Base-by-base conservation (phyloP, 1,284 basidiomycete genomes). In the Ustilago cynodontis region DNA sequence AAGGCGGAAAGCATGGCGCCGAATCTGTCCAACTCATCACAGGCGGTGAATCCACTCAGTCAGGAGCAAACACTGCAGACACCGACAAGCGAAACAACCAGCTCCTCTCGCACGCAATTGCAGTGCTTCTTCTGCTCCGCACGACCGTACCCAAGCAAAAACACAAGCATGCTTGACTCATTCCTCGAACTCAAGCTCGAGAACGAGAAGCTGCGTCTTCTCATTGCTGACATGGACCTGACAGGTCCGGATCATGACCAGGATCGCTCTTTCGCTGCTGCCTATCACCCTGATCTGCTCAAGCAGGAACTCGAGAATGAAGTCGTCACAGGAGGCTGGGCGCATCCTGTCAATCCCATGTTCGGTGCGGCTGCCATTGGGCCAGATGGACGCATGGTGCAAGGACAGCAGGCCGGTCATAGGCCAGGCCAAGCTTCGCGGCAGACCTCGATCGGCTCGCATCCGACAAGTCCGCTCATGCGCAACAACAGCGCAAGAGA, bases 101-200 rank as follows among this genome's bases (percentile, higher is more conserved):
- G 59, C 55, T 55, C 31, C 8, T 39, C 52, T 4, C 74, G 74
- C 37, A 18, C 59, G 28, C 65, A 68, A n/a, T 49, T 76, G 33
- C 79, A 80, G 26, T 81, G 78, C 71, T 81, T 82, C 65, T 83
- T 83, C 60, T 82, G 80, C 59, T 79, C 80, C 7, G 71, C 73
- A 26, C 60, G 82, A 11, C 74, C 80, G 14, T 82, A 82, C 39
- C 82, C 82, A 14, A 76, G 77, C 65, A 81, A 82, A 61, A 82
- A 79, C 53, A 76, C 81, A 16, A 74, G 74, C 63, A 82, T 83
- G 77, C 71, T 83, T 28, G 83, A 84, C 55, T 79, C 78, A 13
- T 82, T 84, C 71, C 65, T 84, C 22, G 83, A 84, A 57, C 70
- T 84, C 65, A 82, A 82, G 71, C 61, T 84, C 20, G 83, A 84